These are phyloP conservation scores for Capsella rubella DNA, from an alignment of 441 rosid genomes.

Conservation along the genomic window DNA sequence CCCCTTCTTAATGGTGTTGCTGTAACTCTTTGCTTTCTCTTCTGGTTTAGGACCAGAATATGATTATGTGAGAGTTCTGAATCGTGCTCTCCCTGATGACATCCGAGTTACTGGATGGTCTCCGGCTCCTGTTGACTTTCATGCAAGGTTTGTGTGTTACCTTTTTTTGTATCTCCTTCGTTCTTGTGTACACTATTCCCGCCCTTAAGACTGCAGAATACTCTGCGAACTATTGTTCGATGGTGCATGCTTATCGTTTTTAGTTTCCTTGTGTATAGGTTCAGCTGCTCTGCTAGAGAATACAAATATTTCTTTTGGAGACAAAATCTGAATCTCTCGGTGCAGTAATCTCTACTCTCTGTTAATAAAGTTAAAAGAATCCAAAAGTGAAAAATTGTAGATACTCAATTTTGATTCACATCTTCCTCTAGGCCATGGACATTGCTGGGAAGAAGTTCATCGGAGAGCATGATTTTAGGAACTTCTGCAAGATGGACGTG, in stretches of 20 bases:
- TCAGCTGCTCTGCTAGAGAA: constrained; percentile 85
- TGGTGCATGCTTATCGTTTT: constrained; percentile 16
- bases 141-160: constrained; percentile 73
- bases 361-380: constrained; percentile 17
- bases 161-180: constrained; percentile 11
- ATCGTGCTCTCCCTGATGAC: constrained; percentile 90
- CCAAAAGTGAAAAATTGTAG: constrained; percentile 22
- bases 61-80: constrained; percentile 86
- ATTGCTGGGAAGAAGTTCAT: constrained; percentile 77
- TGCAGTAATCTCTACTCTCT: constrained; percentile 40
- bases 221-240: constrained; percentile 13
- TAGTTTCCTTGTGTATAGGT: constrained; percentile 56
- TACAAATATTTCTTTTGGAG: constrained; percentile 87
- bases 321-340: constrained; percentile 69
- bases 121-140: constrained; percentile 82
- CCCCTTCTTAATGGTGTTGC: constrained; percentile 10
- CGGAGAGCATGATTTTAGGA: constrained; percentile 92
- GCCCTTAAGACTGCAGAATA: constrained; percentile 5
- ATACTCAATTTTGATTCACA: constrained; percentile 22
- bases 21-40: constrained; percentile 25
- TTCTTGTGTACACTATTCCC: constrained; percentile 13
- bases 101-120: constrained; percentile 92
- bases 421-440: constrained; percentile 73
- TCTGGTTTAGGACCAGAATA: constrained; percentile 67
- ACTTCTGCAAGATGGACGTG: constrained; percentile 98